Percentiles rank a stretch among this genome's conserved stretches.
These are phyloP conservation scores for Austroboletus niveus DNA, from an alignment of 1,284 basidiomycete species.

Conservation along the genomic window DNA sequence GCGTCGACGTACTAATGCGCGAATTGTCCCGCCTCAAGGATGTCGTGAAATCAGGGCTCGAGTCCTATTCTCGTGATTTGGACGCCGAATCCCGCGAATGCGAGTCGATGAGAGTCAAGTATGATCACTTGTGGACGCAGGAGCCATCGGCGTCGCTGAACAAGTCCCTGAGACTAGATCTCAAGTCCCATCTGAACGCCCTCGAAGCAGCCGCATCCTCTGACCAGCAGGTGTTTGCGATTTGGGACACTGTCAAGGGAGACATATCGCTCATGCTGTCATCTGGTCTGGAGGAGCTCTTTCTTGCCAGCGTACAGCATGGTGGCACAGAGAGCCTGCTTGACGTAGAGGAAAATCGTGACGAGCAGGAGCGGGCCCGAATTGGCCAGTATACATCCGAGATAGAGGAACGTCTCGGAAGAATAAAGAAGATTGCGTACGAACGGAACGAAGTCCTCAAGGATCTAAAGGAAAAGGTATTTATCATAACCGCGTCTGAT, in stretches of 20 bases:
- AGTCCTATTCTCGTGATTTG: conserved; percentile 58
- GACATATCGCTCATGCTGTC: conserved; percentile 72
- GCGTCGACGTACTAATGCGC: conserved; percentile 61
- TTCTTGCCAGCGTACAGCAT: conserved; percentile 56
- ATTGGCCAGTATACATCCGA: conserved; percentile 70
- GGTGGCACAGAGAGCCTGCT: conserved; percentile 55
- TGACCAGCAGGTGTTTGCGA: conserved; percentile 70
- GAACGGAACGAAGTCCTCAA: conserved; percentile 87
- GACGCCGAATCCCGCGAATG: conserved; percentile 82
- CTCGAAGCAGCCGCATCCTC: conserved; percentile 78
- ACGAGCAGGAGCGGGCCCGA: conserved; percentile 66
- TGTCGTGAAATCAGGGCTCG: conserved; percentile 60
- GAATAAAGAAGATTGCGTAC: conserved; percentile 77
- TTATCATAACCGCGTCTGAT: neutral
- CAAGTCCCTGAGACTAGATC: conserved; percentile 71
- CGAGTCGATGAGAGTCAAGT: conserved; percentile 82
- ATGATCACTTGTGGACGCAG: conserved; percentile 88
- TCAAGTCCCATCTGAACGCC: conserved; percentile 77
- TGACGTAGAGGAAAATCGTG: conserved; percentile 68
- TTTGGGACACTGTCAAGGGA: conserved; percentile 74
- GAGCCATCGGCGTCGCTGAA: conserved; percentile 78
- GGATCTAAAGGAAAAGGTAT: conserved; percentile 91
- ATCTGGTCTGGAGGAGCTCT: conserved; percentile 68
- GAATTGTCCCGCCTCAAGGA: conserved; percentile 66
- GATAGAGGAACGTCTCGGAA: conserved; percentile 75